Percentiles rank a stretch among this genome's conserved stretches.
Conservation (phyloP, 2,329 filamentous ascomycete genomes). For the Apiospora rasikravindrae region DNA sequence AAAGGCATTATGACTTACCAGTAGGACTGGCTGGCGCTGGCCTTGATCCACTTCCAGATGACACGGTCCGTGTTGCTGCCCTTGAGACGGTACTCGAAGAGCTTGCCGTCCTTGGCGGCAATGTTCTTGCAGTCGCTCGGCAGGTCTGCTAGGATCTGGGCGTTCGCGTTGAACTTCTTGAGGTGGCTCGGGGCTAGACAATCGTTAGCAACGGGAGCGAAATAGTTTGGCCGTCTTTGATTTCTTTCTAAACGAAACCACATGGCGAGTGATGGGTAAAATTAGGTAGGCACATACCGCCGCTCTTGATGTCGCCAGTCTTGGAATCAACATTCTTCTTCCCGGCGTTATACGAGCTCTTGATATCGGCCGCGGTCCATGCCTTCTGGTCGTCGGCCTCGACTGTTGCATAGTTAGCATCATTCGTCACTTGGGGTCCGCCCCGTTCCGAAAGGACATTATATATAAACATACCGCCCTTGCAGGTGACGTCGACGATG, state of each 20-base stretch:
- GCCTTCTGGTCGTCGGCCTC: neutral
- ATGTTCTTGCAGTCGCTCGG: neutral
- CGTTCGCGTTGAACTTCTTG: neutral
- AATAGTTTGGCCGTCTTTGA: no score
- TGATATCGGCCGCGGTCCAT: neutral
- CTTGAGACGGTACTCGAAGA: constrained; percentile 2
- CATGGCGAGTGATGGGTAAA: no score
- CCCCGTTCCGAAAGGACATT: neutral
- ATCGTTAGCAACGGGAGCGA: neutral
- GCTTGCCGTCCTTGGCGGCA: neutral
- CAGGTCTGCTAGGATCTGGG: neutral
- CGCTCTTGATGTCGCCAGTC: neutral
- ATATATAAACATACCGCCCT: neutral
- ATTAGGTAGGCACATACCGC: neutral
- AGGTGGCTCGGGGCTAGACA: neutral
- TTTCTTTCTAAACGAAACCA: no score
- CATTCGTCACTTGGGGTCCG: neutral
- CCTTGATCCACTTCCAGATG: neutral
- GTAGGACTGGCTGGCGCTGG: neutral
- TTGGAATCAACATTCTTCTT: neutral
- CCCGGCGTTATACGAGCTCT: neutral
- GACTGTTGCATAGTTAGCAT: neutral
- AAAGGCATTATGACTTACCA: neutral
- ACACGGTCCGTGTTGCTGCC: neutral
- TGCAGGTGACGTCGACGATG: neutral